Evolutionary conservation across 2,329 filamentous ascomycete species (phyloP).

Genomic region (Fusarium verticillioides): DNA sequence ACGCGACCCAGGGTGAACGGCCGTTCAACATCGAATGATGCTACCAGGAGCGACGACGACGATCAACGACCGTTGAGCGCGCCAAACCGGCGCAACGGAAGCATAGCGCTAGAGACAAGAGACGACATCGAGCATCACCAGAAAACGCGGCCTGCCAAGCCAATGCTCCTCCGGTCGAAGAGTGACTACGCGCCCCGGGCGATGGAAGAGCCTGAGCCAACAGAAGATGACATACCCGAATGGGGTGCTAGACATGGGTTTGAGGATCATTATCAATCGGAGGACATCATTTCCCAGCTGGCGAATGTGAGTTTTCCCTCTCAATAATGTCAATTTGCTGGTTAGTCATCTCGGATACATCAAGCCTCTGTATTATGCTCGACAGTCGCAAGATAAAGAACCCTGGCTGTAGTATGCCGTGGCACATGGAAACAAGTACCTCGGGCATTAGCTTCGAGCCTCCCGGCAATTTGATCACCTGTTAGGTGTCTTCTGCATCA

Average conservation of each 20-base stretch:
- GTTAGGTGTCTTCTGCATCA: neutral
- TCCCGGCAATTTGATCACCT: neutral
- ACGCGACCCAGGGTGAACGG: constrained; percentile 45
- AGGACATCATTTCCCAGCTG: constrained; percentile 86
- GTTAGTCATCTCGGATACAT: constrained; percentile 25
- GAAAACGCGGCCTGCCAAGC: constrained; percentile 57
- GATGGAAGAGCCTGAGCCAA: constrained; percentile 54
- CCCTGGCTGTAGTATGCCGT: neutral
- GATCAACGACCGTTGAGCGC: constrained; percentile 59
- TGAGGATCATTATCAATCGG: constrained; percentile 90
- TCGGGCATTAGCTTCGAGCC: neutral
- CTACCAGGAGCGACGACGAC: constrained; percentile 40
- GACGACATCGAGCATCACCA: constrained; percentile 52
- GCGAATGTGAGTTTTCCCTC: constrained; percentile 72
- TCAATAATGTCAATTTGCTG: constrained; percentile 24
- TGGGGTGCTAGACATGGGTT: constrained; percentile 84
- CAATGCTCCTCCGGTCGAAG: constrained; percentile 65
- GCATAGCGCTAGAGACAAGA: constrained; percentile 37
- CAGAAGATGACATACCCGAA: constrained; percentile 60
- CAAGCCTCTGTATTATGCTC: constrained; percentile 50
- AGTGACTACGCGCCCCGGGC: constrained; percentile 63
- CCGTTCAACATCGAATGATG: constrained; percentile 45
- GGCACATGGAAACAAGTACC: neutral
- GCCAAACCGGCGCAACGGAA: constrained; percentile 55
- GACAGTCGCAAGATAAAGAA: constrained; percentile 5